Base-by-base conservation (phyloP, 176 grass and related monocot species). In the Bonia amplexicaulis region DNA sequence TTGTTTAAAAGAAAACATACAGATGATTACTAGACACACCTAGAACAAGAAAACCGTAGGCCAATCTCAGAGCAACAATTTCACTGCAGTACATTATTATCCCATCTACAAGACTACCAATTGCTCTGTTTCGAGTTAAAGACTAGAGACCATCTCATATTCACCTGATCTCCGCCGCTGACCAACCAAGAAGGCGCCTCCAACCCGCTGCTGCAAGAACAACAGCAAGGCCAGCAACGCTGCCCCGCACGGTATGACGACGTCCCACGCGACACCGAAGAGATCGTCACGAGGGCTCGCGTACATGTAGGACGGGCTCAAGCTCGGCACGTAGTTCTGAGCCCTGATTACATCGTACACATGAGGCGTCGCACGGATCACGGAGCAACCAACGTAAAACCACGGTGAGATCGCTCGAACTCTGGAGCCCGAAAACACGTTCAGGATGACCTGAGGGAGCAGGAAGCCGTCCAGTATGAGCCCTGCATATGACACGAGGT, bases 161-260 rank as follows among this genome's bases (percentile, higher is more conserved):
- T 51, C 91, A 12, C 44, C n/a, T 0, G 78, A 64, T 16, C 31
- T 76, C 62, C 59, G 58, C 31, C 69, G 78, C n/a, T 8, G n/a
- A 31, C 74, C 33, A 55, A 92, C 84, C 29, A 86, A 22, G 29
- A 78, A 55, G 25, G 55, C 52, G 4, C 89, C 90, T 23, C 87
- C 82, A 52, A 81, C 45, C 5, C 53, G 81, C 85, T 97, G 95
- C 85, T 97, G 95, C 74, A 91, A 63, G 86, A 71, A 94, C 3
- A 95, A 23, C 23, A 91, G 3, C 45, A 63, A 16, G n/a, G 75
- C 85, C 35, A 97, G 89, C 48, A 93, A 7, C 66, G 80, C 23
- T 19, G 85, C 84, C 67, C 71, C 80, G 22, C 80, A 88, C 29
- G 92, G 88, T 16, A 93, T 84, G 12, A 81, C 9, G 29, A 92